Conservation (phyloP, 495 filamentous ascomycete species). For the Sabuloglossum arenarium region DNA sequence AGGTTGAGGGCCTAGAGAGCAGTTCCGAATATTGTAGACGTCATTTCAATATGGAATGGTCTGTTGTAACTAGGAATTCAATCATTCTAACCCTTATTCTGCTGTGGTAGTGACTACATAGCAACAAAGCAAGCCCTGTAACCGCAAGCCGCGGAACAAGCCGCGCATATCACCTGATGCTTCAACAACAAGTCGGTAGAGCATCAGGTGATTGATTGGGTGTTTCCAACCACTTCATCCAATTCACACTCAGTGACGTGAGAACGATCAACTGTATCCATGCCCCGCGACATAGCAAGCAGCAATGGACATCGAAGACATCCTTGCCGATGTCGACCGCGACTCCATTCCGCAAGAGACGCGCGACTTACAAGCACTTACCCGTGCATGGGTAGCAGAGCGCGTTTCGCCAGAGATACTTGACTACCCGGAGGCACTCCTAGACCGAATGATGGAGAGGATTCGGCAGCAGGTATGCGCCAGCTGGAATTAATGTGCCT, state of each 20-base stretch:
- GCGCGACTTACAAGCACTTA: conserved; percentile 70
- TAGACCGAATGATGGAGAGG: conserved; percentile 59
- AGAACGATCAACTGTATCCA: neutral
- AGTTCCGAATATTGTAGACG: neutral
- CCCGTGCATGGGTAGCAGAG: conserved; percentile 83
- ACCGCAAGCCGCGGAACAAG: no score
- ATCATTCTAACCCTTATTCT: neutral
- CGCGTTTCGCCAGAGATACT: conserved; percentile 70
- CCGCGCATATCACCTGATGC: no score
- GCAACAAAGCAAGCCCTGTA: no score
- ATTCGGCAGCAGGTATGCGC: conserved; percentile 41
- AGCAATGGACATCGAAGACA: conserved; percentile 75
- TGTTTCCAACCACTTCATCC: no score
- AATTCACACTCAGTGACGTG: no score
- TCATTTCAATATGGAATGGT: neutral
- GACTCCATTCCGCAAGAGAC: conserved; percentile 35
- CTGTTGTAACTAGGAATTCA: neutral
- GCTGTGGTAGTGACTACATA: neutral
- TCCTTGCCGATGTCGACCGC: conserved; percentile 60
- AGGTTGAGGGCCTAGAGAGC: neutral
- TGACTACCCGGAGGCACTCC: conserved; percentile 38
- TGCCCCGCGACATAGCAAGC: neutral
- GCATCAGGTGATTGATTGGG: no score
- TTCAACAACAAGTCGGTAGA: no score
- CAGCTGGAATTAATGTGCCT: neutral